A percentile compares a stretch with the other conserved stretches of the same genome.
Evolutionary conservation across 2,329 filamentous ascomycete genomes (phyloP).

Genomic region (Fusarium buharicum): DNA sequence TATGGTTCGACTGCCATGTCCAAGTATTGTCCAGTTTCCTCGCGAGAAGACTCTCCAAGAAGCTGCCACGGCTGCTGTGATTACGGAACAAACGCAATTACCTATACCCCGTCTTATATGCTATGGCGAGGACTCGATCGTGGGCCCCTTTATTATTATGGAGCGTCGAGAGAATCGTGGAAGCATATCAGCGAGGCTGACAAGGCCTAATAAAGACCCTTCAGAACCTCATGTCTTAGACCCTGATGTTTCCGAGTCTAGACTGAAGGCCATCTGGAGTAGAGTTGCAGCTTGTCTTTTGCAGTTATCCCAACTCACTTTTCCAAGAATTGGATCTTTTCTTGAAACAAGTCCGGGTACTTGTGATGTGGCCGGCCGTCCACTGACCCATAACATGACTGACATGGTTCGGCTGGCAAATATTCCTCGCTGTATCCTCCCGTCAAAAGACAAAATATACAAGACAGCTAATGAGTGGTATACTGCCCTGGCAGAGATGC

Average conservation of each 20-base stretch:
- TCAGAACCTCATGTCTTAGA: constrained; percentile 5
- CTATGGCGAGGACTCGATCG: constrained; percentile 29
- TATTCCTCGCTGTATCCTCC: constrained; percentile 39
- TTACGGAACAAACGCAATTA: constrained; percentile 13
- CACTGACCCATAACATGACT: constrained; percentile 57
- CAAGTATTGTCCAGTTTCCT: constrained; percentile 24
- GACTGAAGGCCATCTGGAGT: constrained; percentile 48
- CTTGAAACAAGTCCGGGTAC: constrained; percentile 38
- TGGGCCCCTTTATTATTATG: constrained; percentile 48
- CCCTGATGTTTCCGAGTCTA: constrained; percentile 45
- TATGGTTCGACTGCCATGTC: constrained; percentile 24
- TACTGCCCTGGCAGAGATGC: constrained; percentile 52
- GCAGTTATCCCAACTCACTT: constrained; percentile 49
- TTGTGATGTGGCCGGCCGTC: constrained; percentile 48
- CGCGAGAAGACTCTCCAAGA: constrained; percentile 27
- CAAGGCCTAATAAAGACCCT: neutral
- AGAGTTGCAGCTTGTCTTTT: constrained; percentile 54
- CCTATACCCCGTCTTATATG: constrained; percentile 7
- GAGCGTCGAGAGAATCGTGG: constrained; percentile 39
- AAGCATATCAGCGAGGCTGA: constrained; percentile 35
- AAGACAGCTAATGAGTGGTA: constrained; percentile 52
- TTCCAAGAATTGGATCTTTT: constrained; percentile 55
- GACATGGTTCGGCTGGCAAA: constrained; percentile 48
- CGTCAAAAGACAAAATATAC: constrained; percentile 38
- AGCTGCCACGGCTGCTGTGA: constrained; percentile 15